These are phyloP conservation scores for Epichloe sp. DNA, from an alignment of 2,329 filamentous ascomycete species.

Conservation along the genomic window DNA sequence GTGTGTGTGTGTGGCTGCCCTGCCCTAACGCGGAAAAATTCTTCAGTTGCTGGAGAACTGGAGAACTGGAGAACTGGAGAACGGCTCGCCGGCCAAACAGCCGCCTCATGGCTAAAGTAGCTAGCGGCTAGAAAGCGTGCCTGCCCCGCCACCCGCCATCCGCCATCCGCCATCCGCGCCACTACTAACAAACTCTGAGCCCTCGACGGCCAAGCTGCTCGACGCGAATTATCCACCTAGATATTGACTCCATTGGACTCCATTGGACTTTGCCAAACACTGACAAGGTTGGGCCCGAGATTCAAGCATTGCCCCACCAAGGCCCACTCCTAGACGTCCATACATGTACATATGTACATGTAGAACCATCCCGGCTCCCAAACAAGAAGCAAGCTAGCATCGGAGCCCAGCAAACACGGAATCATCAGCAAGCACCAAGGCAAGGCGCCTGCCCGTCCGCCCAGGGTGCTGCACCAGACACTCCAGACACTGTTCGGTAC, in stretches of 20 bases:
- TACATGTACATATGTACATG: too few species aligned
- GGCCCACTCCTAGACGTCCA: not conserved
- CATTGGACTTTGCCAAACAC: too few species aligned
- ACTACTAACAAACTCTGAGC: not conserved
- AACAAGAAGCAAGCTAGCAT: not conserved
- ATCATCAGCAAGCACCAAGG: constrained; percentile 1
- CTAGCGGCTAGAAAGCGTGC: not conserved
- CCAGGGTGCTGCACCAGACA: not conserved
- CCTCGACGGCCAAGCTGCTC: not conserved
- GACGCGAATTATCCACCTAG: not conserved
- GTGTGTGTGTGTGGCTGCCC: not conserved
- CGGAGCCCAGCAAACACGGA: not conserved
- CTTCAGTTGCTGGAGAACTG: not conserved
- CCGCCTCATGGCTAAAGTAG: not conserved
- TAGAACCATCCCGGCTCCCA: not conserved
- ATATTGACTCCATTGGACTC: too few species aligned
- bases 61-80: not conserved
- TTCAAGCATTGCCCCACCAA: not conserved
- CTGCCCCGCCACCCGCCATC: not conserved
- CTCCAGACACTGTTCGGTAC: not conserved
- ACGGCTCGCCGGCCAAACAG: not conserved
- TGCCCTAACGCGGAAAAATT: not conserved
- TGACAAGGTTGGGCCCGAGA: not conserved
- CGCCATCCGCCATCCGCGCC: constrained; percentile 1
- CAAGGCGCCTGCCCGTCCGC: not conserved